Base-by-base conservation (phyloP, 306 rosid species). In the Inga laurina region DNA sequence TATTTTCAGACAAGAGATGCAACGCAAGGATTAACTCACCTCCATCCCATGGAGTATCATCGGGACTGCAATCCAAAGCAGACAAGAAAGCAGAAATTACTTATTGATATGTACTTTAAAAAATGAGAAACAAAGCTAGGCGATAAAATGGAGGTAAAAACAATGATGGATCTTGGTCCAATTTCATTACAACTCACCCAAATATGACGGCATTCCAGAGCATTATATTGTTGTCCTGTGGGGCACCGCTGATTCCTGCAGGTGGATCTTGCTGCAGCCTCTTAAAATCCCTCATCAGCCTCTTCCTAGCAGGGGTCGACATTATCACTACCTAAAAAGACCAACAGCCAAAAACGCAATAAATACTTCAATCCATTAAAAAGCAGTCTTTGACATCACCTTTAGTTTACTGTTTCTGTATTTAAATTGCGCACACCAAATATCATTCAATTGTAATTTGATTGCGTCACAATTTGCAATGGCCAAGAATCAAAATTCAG, bases 161-260 rank as follows among this genome's bases (percentile, higher is more conserved):
- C 52, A 77, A 52, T 14, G 3, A 71, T 62, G 73, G 52, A 83
- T 83, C 48, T 70, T 65, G 4, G 61, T 75, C 76, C 75, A 83
- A 79, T 86, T 69, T 43, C 15, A 68, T 45, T 65, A 71, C 78
- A 87, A 83, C 94, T 82, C 86, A 96, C 99, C 99, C 99, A 81
- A 96, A 96, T 83, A 96, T 96, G 68, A 96, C 99, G 84, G 99
- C 99, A 85, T 93, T 96, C 99, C 99, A 96, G 56, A 93, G 89
- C 99, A 93, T 93, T 45, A 96, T 92, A 80, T 96, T 96, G 86
- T 93, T 96, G 91, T 96, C 98, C 86, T 93, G 99, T 22, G 99
- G 99, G 4, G 99, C 99, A 52, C 98, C 99, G 72, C 99, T 96
- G 84, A 96, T 96, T 62, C 99, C 99, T 5, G 99, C 99, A 69